Percentiles rank a stretch among this genome's conserved stretches.
Conservation (phyloP, 1,284 basidiomycete species). For the Trichosporon asahii region DNA sequence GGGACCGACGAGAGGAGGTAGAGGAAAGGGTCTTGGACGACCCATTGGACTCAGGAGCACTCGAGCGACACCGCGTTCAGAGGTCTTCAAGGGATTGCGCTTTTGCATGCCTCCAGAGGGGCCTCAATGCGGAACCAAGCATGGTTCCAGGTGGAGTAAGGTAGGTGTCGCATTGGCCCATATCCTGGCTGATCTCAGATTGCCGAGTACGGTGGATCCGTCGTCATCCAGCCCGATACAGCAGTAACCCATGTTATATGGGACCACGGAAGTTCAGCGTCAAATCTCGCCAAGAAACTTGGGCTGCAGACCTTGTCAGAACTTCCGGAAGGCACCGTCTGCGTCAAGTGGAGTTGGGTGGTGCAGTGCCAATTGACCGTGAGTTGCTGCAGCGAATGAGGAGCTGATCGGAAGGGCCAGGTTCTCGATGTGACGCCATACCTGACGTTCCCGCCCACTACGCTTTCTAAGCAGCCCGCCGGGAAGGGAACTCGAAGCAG, state of each 20-base stretch:
- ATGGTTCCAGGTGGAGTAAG: not conserved
- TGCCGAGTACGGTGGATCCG: conserved; percentile 33
- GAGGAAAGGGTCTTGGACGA: conserved; percentile 12
- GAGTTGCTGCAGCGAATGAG: conserved; percentile 8
- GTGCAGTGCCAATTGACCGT: conserved; percentile 36
- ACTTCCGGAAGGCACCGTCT: conserved; percentile 38
- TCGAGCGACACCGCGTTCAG: not conserved
- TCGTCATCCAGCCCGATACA: conserved; percentile 40
- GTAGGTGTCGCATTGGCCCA: not conserved
- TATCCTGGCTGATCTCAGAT: conserved; percentile 28
- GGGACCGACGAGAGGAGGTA: not conserved
- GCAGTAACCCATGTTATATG: conserved; percentile 46
- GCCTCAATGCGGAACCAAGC: not conserved
- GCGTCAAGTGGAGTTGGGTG: conserved; percentile 45
- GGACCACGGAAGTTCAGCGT: conserved; percentile 30
- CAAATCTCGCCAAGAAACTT: conserved; percentile 28
- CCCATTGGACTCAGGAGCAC: conserved; percentile 8
- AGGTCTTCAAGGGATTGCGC: conserved; percentile 36
- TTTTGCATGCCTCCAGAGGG: conserved; percentile 38
- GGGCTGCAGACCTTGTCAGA: conserved; percentile 36
- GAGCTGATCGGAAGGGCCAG: conserved; percentile 20
- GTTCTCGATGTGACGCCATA: conserved; percentile 29
- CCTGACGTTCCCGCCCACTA: conserved; percentile 36
- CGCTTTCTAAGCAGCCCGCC: conserved; percentile 22
- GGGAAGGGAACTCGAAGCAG: conserved; percentile 9